Base-by-base conservation (phyloP, 441 rosid genomes). In the Bocquillonia castaneifolia region DNA sequence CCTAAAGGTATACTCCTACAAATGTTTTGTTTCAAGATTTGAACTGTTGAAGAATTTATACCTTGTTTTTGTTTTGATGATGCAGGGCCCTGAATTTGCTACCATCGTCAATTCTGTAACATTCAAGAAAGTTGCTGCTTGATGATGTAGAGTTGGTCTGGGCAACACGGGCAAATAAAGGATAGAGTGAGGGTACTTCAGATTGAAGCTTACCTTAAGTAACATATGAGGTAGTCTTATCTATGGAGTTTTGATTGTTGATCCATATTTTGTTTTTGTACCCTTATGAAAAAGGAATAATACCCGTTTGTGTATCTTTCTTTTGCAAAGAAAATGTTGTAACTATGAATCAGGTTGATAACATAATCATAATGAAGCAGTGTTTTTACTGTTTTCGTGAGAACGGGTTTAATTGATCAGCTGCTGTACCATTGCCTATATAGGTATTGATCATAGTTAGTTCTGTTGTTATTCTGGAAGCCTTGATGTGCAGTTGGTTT, bases 11-110 rank as follows among this genome's bases (percentile, higher is more conserved):
- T 48, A 48, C 37, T 58, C 1, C 67, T 26, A 50, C 66, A 6
- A 13, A 42, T 47, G 39, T 31, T 57, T 36, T 44, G 10, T 39
- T 63, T 70, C 47, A 22, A 22, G 40, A 59, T 64, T 36, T 36
- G 14, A 10, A 10, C 29, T 39, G 36, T 20, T 55, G 26, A 65
- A 66, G 23, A 15, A 3, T 9, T 10, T 17, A 12, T 59, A 15
- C 20, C 20, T 17, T 36, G 14, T 31, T 0, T 20, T 29, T 59
- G 55, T 15, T 47, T 5, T 54, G 56, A n/a, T 71, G 48, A 53
- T 71, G 82, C 84, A 94, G 99, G 96, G 99, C 51, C 91, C 96
- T 1, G 97, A 92, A 83, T 94, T 94, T 74, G 96, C 97, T 10
- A 85, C 88, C 74, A 94, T 94, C 65, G 79, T 92, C 83, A 94